Conservation (phyloP, 305 asterid species). For the Solanum hybrid region DNA sequence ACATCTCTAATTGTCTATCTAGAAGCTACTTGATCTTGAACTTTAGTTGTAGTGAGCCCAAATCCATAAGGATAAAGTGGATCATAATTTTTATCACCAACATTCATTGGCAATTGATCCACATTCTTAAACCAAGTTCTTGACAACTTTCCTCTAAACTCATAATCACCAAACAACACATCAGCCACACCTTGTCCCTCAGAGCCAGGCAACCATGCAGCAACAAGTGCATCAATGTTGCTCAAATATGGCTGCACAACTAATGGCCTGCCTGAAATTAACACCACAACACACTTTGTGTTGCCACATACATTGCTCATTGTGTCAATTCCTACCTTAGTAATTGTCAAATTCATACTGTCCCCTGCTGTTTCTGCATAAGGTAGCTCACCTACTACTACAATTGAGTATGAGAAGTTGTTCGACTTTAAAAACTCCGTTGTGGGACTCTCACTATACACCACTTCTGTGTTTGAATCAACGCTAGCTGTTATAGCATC, state of each 20-base stretch:
- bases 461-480: slow-evolving; percentile 25
- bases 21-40: background rate
- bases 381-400: slow-evolving; percentile 55
- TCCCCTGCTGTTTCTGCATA: slow-evolving; percentile 45
- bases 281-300: slow-evolving; percentile 39
- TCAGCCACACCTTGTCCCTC: slow-evolving; percentile 62
- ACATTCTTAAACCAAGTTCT: slow-evolving; percentile 50
- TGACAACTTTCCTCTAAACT: slow-evolving; percentile 41
- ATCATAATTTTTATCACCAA: slow-evolving; percentile 48
- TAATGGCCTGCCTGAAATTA: slow-evolving; percentile 48
- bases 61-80: slow-evolving; percentile 55
- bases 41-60: slow-evolving; percentile 37
- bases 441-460: slow-evolving; percentile 21
- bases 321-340: slow-evolving; percentile 23
- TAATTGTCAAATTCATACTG: slow-evolving; percentile 28
- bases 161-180: slow-evolving; percentile 49
- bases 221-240: slow-evolving; percentile 51
- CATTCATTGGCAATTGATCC: slow-evolving; percentile 58
- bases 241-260: slow-evolving; percentile 35
- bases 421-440: slow-evolving; percentile 18
- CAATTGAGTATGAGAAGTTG: slow-evolving; percentile 38
- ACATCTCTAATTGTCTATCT: background rate
- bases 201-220: slow-evolving; percentile 66
- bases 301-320: slow-evolving; percentile 26
- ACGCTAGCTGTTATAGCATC: slow-evolving; percentile 16